These are phyloP conservation scores for Didymella pomorum DNA, from an alignment of 2,329 filamentous ascomycete species.

Conservation along the genomic window DNA sequence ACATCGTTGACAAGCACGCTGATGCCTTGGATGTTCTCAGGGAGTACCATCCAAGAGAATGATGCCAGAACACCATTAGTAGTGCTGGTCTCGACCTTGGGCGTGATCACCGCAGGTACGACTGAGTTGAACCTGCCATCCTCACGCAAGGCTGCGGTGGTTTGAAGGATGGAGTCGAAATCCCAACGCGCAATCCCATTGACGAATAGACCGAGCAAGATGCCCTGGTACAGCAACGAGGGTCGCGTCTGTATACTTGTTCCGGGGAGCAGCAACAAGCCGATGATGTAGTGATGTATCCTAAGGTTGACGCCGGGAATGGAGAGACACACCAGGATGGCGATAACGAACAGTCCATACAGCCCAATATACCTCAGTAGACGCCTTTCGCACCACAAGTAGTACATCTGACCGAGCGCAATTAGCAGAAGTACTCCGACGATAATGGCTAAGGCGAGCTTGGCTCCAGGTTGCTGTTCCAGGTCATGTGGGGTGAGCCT, in stretches of 20 bases:
- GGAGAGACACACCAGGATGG: conserved; percentile 72
- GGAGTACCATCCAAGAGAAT: conserved; percentile 64
- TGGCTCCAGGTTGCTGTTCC: conserved; percentile 85
- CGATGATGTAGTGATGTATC: conserved; percentile 74
- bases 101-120: conserved; percentile 58
- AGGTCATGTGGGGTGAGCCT: conserved; percentile 88
- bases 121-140: conserved; percentile 62
- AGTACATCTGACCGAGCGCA: conserved; percentile 79
- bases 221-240: conserved; percentile 47
- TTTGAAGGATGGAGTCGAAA: conserved; percentile 75
- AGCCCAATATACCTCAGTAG: conserved; percentile 79
- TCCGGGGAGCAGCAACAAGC: conserved; percentile 46
- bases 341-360: conserved; percentile 72
- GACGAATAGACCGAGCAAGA: conserved; percentile 48
- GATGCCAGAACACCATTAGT: conserved; percentile 61
- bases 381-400: conserved; percentile 83
- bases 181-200: conserved; percentile 50
- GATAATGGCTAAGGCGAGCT: conserved; percentile 79
- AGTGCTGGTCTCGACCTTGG: conserved; percentile 22
- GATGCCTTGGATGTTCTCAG: conserved; percentile 70
- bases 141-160: conserved; percentile 72
- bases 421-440: conserved; percentile 73
- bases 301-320: conserved; percentile 81
- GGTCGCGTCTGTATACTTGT: conserved; percentile 48
- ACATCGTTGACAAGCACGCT: conserved; percentile 86